A percentile compares a stretch with the other conserved stretches of the same genome.
These are phyloP conservation scores for Vitis riparia DNA, from an alignment of 164 flowering plant genomes.

Conservation along the genomic window DNA sequence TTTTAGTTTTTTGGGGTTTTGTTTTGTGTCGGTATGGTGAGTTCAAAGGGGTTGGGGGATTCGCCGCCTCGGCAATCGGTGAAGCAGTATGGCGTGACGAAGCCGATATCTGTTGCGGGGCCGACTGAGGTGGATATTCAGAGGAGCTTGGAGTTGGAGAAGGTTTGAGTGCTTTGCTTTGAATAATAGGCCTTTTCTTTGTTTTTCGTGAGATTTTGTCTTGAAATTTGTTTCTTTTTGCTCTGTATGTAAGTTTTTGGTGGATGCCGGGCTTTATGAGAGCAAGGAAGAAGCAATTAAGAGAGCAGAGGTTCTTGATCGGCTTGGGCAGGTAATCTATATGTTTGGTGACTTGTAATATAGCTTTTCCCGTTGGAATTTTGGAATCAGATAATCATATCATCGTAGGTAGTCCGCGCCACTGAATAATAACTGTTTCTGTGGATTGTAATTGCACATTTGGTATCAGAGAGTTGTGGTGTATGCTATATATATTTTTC, in stretches of 20 bases:
- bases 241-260: slow-evolving; percentile 45
- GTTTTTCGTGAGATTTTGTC: slow-evolving; percentile 4
- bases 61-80: slow-evolving; percentile 27
- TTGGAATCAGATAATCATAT: too few species aligned
- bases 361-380: neutral
- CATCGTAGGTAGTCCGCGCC: too few species aligned
- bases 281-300: slow-evolving; percentile 58
- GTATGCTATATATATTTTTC: too few species aligned
- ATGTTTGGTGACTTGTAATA: neutral
- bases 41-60: slow-evolving; percentile 29
- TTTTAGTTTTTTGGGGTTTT: neutral
- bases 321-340: slow-evolving; percentile 56
- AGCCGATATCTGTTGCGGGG: slow-evolving; percentile 70
- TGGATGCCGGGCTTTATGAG: slow-evolving; percentile 67
- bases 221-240: slow-evolving; percentile 6
- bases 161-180: slow-evolving; percentile 30
- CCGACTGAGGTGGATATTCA: slow-evolving; percentile 64
- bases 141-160: slow-evolving; percentile 64
- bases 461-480: too few species aligned
- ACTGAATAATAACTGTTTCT: too few species aligned
- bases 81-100: slow-evolving; percentile 68
- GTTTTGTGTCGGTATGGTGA: slow-evolving; percentile 28
- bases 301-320: slow-evolving; percentile 72
- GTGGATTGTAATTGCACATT: too few species aligned
- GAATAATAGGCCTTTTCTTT: neutral